These are phyloP conservation scores for Rhypophila decipiens DNA, from an alignment of 495 filamentous ascomycete genomes.

Conservation along the genomic window DNA sequence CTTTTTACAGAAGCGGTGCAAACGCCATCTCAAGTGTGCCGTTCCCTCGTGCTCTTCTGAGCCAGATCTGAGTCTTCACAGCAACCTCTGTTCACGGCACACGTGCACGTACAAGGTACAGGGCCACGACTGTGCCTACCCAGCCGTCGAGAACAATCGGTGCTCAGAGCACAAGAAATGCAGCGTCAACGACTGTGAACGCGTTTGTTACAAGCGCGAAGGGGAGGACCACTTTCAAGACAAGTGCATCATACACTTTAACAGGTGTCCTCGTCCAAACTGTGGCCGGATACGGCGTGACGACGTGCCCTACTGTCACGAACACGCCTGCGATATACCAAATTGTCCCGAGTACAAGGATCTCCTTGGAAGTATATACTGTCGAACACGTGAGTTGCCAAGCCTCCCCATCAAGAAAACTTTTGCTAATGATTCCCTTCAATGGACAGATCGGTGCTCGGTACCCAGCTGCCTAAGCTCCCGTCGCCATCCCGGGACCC, in stretches of 20 bases:
- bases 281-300: constrained; percentile 2
- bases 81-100: constrained; percentile 5
- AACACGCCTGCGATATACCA: constrained; percentile 5
- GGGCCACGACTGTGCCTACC: constrained; percentile 1
- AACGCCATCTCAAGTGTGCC: constrained; percentile 4
- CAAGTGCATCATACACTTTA: neutral
- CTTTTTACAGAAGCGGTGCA: constrained; percentile 7
- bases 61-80: neutral
- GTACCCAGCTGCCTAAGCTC: constrained; percentile 1
- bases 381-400: neutral
- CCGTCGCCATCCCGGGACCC: neutral
- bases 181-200: neutral
- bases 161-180: constrained; percentile 7
- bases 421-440: no score
- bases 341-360: constrained; percentile 1
- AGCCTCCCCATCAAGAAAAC: no score
- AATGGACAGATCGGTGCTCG: constrained; percentile 6
- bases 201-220: neutral
- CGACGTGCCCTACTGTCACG: constrained; percentile 3
- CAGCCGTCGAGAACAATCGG: constrained; percentile 1
- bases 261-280: neutral
- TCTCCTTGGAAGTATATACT: neutral
- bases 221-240: neutral
- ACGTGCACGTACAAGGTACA: neutral
- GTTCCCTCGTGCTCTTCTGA: constrained; percentile 2